phyloP scores from a whole-genome alignment of 495 filamentous ascomycete species.

The Aspergillus conjunctus region DNA sequence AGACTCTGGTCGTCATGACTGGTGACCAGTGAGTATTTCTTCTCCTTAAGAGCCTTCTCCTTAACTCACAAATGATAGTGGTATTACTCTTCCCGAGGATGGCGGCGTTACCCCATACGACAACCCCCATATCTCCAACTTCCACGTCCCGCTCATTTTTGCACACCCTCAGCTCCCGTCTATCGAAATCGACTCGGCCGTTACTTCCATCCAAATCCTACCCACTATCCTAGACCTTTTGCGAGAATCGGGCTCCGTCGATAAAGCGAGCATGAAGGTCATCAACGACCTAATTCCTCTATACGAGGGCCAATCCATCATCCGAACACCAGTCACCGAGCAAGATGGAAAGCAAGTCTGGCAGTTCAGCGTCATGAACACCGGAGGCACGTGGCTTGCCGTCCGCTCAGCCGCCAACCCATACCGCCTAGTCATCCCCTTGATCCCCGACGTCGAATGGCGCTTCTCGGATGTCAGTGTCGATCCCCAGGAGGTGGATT shows the following conservation, averaged over 20 bases:
- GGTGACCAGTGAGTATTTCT: constrained; percentile 36
- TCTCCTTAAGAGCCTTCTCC: not conserved
- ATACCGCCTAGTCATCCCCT: constrained; percentile 41
- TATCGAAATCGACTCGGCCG: constrained; percentile 35
- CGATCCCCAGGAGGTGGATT: constrained; percentile 29
- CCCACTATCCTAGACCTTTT: constrained; percentile 48
- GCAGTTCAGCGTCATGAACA: constrained; percentile 47
- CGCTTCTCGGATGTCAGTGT: constrained; percentile 38
- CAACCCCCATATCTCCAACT: constrained; percentile 42
- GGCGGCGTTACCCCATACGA: constrained; percentile 35
- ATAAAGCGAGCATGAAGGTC: constrained; percentile 24
- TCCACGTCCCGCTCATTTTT: constrained; percentile 45
- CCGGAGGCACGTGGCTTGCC: constrained; percentile 40
- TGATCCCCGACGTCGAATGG: constrained; percentile 36
- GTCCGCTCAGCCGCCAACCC: constrained; percentile 38
- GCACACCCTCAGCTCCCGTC: constrained; percentile 42
- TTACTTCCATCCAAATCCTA: constrained; percentile 40
- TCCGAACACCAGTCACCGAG: constrained; percentile 30
- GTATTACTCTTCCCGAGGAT: constrained; percentile 38
- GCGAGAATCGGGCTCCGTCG: constrained; percentile 37
- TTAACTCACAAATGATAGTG: constrained; percentile 4
- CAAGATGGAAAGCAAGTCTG: constrained; percentile 32
- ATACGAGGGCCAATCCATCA: constrained; percentile 47
- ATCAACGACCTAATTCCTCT: constrained; percentile 36
- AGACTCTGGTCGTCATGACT: constrained; percentile 46